These are phyloP conservation scores for Thalia dealbata DNA, from an alignment of 176 grass and related monocot genomes.

Conservation along the genomic window DNA sequence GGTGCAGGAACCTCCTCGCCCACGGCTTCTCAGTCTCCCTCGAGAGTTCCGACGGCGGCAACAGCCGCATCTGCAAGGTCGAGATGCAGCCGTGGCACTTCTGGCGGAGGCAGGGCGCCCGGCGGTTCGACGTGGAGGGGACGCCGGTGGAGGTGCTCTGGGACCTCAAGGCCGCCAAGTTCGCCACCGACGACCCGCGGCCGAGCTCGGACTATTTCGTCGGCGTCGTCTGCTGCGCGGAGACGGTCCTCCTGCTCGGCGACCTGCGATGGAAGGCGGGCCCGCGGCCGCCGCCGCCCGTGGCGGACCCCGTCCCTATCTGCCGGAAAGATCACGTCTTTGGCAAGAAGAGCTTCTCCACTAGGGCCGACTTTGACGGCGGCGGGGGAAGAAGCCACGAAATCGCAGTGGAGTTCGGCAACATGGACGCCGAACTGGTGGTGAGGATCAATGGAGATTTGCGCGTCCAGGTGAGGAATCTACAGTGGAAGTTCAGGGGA, in stretches of 20 bases:
- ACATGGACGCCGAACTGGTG: constrained; percentile 57
- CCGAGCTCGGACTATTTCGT: constrained; percentile 65
- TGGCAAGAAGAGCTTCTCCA: constrained; percentile 72
- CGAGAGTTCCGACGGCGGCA: constrained; percentile 36
- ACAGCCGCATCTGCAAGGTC: constrained; percentile 47
- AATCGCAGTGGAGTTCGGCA: constrained; percentile 59
- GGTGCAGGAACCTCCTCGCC: constrained; percentile 74
- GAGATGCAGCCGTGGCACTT: constrained; percentile 90
- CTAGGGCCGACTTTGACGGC: constrained; percentile 51
- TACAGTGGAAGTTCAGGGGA: constrained; percentile 96
- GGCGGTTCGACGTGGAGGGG: constrained; percentile 54
- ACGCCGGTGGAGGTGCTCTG: constrained; percentile 59
- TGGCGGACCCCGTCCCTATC: constrained; percentile 44
- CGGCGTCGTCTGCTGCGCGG: constrained; percentile 43
- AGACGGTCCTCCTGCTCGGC: constrained; percentile 73
- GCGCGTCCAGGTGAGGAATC: constrained; percentile 48
- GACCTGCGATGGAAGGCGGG: constrained; percentile 76
- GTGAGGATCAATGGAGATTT: constrained; percentile 62
- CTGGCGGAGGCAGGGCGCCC: constrained; percentile 73
- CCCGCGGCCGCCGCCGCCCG: constrained; percentile 39
- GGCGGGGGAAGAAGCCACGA: constrained; percentile 53
- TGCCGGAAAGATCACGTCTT: constrained; percentile 86
- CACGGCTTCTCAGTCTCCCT: constrained; percentile 71
- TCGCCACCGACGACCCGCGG: constrained; percentile 49
- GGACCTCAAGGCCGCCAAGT: constrained; percentile 63